Evolutionary conservation across 768 basidiomycete species (phyloP).

Genomic region (Leccinum rimulosum): DNA sequence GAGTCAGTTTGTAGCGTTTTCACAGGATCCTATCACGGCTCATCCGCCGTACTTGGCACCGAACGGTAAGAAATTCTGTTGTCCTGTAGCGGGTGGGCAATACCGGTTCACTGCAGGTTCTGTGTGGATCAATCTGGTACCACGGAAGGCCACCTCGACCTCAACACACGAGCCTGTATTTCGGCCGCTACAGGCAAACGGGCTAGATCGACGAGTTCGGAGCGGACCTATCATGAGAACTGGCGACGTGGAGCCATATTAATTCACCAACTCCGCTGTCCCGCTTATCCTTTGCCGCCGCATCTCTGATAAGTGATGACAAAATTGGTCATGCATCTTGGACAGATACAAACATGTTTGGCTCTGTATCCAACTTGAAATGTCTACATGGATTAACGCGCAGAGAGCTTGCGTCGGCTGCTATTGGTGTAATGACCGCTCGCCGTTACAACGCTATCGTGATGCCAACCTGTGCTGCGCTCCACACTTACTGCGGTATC

Average conservation of each 20-base stretch:
- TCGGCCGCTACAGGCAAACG: background rate
- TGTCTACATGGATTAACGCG: background rate
- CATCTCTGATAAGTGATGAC: background rate
- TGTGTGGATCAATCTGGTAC: background rate
- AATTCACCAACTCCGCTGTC: background rate
- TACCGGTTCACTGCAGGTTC: background rate
- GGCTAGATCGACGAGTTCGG: background rate
- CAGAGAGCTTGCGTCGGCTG: background rate
- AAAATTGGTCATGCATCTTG: background rate
- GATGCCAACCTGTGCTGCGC: background rate
- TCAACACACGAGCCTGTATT: background rate
- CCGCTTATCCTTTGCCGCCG: background rate
- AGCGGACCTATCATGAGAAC: background rate
- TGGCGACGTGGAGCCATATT: background rate
- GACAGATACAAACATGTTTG: background rate
- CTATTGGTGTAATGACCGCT: background rate
- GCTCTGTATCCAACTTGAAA: background rate
- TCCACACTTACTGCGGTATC: background rate
- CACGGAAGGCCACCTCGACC: no score
- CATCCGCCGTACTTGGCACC: background rate
- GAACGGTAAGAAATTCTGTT: background rate
- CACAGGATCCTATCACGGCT: conserved; percentile 6
- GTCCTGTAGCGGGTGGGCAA: background rate
- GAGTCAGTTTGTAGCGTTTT: conserved; percentile 11
- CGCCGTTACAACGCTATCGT: background rate